phyloP scores from a whole-genome alignment of 2,329 filamentous ascomycete genomes.

The Ascosphaera aggregata region DNA sequence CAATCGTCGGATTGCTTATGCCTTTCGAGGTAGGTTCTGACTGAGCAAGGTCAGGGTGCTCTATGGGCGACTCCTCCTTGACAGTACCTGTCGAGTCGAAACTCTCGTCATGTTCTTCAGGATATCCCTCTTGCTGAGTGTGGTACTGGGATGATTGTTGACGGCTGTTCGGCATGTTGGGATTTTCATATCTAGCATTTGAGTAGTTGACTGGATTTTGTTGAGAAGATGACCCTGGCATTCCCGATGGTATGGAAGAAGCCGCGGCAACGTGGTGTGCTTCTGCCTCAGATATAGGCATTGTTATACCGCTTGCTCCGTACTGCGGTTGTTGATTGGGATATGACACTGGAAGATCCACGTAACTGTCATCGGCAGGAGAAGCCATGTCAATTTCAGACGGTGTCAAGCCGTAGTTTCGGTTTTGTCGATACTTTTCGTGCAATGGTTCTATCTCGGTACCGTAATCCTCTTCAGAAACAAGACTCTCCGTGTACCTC shows the following conservation, averaged over 20 bases:
- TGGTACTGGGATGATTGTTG: background rate
- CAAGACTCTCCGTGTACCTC: background rate
- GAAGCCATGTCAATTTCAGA: background rate
- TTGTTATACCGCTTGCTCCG: background rate
- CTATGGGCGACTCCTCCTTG: background rate
- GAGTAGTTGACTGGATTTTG: background rate
- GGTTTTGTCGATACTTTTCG: constrained; percentile 1
- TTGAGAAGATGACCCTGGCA: background rate
- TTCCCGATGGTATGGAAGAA: background rate
- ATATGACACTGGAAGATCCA: background rate
- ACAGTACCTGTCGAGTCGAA: constrained; percentile 1
- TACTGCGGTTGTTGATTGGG: background rate
- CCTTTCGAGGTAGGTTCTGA: background rate
- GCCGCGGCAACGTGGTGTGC: background rate
- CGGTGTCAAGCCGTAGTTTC: background rate
- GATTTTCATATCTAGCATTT: background rate
- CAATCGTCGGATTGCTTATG: background rate
- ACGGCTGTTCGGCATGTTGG: background rate
- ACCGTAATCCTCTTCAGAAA: constrained; percentile 1
- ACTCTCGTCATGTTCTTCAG: background rate
- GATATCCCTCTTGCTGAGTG: background rate
- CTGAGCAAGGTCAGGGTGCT: background rate
- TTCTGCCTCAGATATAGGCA: background rate
- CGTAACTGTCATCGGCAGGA: background rate
- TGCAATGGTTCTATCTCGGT: background rate